These are phyloP conservation scores for Biscogniauxia sp. DNA, from an alignment of 2,329 filamentous ascomycete genomes.

Conservation along the genomic window DNA sequence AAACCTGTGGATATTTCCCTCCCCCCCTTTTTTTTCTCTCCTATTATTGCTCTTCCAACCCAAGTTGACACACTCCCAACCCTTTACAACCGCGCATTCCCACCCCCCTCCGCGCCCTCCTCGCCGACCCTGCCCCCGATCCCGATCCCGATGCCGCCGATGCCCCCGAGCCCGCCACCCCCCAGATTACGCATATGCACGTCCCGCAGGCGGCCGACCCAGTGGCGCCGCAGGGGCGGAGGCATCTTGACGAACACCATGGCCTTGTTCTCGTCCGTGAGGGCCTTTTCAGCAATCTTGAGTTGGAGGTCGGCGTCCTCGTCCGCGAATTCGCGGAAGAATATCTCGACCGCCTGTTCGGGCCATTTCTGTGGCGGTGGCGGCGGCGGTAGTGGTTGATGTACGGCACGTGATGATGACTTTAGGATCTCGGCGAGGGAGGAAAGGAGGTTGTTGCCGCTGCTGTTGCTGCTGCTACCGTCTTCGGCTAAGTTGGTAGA, in stretches of 20 bases:
- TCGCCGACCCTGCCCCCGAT: neutral
- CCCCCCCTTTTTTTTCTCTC: too few species aligned
- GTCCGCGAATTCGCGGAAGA: conserved; percentile 56
- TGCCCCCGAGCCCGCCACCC: conserved; percentile 31
- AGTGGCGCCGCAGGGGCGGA: conserved; percentile 49
- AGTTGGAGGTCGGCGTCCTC: conserved; percentile 59
- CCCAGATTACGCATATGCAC: conserved; percentile 38
- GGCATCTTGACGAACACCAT: conserved; percentile 64
- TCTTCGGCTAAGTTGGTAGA: conserved; percentile 34
- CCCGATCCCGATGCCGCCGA: conserved; percentile 20
- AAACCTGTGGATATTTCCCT: too few species aligned
- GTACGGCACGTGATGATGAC: conserved; percentile 22
- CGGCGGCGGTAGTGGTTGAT: conserved; percentile 26
- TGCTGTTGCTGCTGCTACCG: conserved; percentile 8
- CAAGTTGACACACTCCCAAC: neutral
- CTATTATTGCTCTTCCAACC: neutral
- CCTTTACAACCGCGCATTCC: neutral
- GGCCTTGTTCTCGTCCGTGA: conserved; percentile 59
- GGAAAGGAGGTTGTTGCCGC: conserved; percentile 14
- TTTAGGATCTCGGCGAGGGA: conserved; percentile 42
- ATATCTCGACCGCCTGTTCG: conserved; percentile 57
- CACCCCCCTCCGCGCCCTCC: neutral
- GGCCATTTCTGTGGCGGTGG: conserved; percentile 45
- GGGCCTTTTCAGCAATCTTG: conserved; percentile 56
- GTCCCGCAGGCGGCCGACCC: conserved; percentile 53